Base-by-base conservation (phyloP, 2,329 filamentous ascomycete genomes). In the Colletotrichum scovillei region DNA sequence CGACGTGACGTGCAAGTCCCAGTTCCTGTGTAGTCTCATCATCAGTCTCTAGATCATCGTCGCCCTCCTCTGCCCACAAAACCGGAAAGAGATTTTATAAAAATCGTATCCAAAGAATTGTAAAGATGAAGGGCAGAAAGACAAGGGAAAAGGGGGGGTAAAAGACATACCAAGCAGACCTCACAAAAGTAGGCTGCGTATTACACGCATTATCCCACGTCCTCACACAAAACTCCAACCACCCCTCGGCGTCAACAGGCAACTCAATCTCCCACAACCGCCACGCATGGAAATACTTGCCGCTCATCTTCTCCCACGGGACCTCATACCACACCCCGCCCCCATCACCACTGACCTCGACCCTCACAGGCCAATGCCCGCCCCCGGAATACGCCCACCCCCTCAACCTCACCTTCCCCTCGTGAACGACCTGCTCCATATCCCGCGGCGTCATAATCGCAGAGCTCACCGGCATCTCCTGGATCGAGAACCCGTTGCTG, bases 401-500 rank as follows among this genome's bases (percentile, higher is more conserved):
- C 85, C 86, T 73, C 88, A 83, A 6, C 82, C 82, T 55, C 69
- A 93, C 91, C 60, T 82, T 85, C 8, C 91, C 91, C 14, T 88
- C 84, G 76, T 93, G 91, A 0, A 92, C 81, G 32, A 92, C 85
- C 2, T 88, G 86, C 19, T 91, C 86, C 75, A 88, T 91, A 28
- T 87, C 86, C 81, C 85, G 83, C 0, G 91, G 91, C 0, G 87
- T 84, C 89, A 93, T 92, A 76, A 93, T 92, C 26, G 91, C 92
- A 24, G 86, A 89, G 58, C 87, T 89, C 4, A 93, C 91, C 0
- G 92, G 92, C 91, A 93, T 93, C 46, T 93, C 92, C 77, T 94
- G 92, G 78, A 92, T 93, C 74, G 88, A 88, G 76, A 92, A 91
- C 0, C 90, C 91, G 60, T 90, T 89, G 32, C 84, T 89, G 75